phyloP scores from a whole-genome alignment of 139 green algal species.

The Nannochloris sp. region DNA sequence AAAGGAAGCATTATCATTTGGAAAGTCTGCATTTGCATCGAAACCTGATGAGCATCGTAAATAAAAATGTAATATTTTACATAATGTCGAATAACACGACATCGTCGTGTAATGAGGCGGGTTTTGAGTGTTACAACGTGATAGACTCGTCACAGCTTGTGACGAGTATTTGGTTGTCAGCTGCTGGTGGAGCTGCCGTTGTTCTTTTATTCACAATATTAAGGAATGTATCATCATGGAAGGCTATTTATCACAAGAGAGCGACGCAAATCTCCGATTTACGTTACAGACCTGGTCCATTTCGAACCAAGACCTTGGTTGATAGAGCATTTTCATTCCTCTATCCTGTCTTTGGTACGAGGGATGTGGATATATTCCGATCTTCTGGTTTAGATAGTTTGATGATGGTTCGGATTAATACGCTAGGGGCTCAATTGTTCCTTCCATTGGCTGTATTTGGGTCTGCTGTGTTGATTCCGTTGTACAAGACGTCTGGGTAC shows the following conservation, averaged over 20 bases:
- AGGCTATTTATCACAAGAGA: conserved; percentile 3
- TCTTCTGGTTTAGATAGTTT: not conserved
- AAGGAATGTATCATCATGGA: not conserved
- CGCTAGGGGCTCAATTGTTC: not conserved
- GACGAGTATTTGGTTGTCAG: not conserved
- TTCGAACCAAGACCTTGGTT: not conserved
- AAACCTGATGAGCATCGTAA: too few species aligned
- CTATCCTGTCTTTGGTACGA: not conserved
- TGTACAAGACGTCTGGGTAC: not conserved
- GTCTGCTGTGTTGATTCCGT: not conserved
- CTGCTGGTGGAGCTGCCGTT: not conserved
- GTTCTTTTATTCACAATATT: not conserved
- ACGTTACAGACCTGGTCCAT: not conserved
- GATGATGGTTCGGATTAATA: not conserved
- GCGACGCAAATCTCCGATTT: conserved; percentile 7
- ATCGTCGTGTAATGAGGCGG: not conserved
- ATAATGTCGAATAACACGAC: not conserved
- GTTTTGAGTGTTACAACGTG: not conserved
- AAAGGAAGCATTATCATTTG: not conserved
- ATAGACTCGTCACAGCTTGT: not conserved
- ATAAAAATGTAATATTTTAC: not conserved
- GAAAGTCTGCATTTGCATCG: not conserved
- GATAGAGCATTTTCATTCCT: conserved; percentile 1
- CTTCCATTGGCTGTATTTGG: not conserved
- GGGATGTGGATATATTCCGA: not conserved